Percentiles rank a stretch among this genome's conserved stretches.
Conservation (phyloP, 73 alveolate species). For the Stentor coeruleus region DNA sequence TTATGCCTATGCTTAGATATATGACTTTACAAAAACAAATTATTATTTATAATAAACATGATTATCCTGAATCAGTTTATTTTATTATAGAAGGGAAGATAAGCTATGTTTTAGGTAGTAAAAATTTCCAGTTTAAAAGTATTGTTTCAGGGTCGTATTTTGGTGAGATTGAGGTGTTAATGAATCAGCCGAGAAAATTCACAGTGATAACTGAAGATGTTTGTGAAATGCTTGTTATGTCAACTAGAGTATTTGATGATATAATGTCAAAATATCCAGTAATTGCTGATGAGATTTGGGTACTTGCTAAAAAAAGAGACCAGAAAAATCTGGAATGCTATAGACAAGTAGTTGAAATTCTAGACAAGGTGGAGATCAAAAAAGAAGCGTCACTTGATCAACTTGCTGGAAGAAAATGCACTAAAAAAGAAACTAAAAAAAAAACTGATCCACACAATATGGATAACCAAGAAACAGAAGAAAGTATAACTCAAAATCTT, state of each 20-base stretch:
- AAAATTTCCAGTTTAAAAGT: neutral
- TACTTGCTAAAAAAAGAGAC: neutral
- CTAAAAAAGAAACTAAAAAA: neutral
- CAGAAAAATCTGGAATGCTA: neutral
- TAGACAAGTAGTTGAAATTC: neutral
- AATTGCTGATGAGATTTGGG: neutral
- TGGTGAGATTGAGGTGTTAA: constrained; percentile 20
- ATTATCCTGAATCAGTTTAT: neutral
- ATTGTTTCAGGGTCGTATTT: constrained; percentile 4
- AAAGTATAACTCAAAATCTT: too few species aligned
- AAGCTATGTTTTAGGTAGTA: neutral
- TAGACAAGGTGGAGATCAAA: neutral
- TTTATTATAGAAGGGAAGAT: neutral
- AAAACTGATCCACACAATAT: too few species aligned
- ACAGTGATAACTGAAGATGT: neutral
- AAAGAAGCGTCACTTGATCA: neutral
- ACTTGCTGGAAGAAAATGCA: neutral
- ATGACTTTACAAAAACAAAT: neutral
- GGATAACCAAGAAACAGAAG: neutral
- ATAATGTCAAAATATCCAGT: neutral
- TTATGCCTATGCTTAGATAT: neutral
- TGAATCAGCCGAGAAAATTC: neutral
- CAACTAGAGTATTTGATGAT: neutral
- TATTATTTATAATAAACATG: constrained; percentile 3
- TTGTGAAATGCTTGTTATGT: constrained; percentile 2